Evolutionary conservation across 2,329 filamentous ascomycete species (phyloP).

Genomic region (Podosphaera leucotricha): DNA sequence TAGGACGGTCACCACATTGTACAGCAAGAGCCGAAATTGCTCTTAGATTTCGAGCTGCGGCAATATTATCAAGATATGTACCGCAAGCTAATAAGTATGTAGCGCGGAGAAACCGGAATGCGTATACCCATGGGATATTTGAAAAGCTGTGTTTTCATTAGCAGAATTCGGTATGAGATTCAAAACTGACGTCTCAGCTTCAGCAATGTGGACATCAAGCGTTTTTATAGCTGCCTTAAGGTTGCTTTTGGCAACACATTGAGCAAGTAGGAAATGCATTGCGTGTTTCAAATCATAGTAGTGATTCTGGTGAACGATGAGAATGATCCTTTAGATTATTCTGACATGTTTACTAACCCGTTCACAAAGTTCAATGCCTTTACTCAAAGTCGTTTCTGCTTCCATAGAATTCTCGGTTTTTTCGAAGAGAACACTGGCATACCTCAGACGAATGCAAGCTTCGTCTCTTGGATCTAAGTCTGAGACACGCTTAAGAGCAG

Average conservation of each 20-base stretch:
- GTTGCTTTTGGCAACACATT: conserved; percentile 46
- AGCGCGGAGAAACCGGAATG: conserved; percentile 50
- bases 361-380: conserved; percentile 46
- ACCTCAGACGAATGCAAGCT: conserved; percentile 43
- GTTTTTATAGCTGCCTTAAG: conserved; percentile 50
- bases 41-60: conserved; percentile 44
- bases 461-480: conserved; percentile 40
- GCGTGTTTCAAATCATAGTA: conserved; percentile 49
- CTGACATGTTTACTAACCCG: conserved; percentile 22
- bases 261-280: conserved; percentile 50
- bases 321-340: conserved; percentile 8
- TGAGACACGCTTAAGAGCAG: conserved; percentile 33
- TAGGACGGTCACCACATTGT: conserved; percentile 34
- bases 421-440: conserved; percentile 44
- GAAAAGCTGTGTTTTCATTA: conserved; percentile 23
- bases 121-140: conserved; percentile 51
- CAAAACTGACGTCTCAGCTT: conserved; percentile 35
- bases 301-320: conserved; percentile 21
- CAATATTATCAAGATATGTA: conserved; percentile 34
- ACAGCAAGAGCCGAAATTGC: conserved; percentile 35
- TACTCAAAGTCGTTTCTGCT: conserved; percentile 46
- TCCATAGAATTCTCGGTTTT: conserved; percentile 57
- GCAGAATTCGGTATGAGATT: not conserved
- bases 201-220: conserved; percentile 42
- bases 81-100: conserved; percentile 41